A percentile compares a stretch with the other conserved stretches of the same genome.
These are phyloP conservation scores for Aureobasidium sp. DNA, from an alignment of 2,329 filamentous ascomycete genomes.

Conservation along the genomic window DNA sequence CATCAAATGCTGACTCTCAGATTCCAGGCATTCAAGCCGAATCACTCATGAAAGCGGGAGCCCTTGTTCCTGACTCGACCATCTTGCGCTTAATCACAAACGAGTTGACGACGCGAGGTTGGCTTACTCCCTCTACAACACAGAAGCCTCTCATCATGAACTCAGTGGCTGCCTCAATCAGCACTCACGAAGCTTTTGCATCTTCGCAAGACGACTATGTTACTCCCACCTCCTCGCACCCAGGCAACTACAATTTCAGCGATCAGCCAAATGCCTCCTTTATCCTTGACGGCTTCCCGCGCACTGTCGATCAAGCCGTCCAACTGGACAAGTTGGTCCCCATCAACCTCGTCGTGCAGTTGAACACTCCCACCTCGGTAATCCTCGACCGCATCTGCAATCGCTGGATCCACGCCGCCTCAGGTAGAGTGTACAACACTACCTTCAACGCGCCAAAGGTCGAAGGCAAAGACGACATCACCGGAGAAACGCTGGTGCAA, in stretches of 20 bases:
- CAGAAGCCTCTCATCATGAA: slow-evolving; percentile 39
- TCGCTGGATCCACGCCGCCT: slow-evolving; percentile 88
- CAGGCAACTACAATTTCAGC: slow-evolving; percentile 42
- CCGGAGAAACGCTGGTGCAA: slow-evolving; percentile 77
- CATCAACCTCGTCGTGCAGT: slow-evolving; percentile 88
- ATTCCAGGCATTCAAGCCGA: slow-evolving; percentile 82
- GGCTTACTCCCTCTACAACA: slow-evolving; percentile 51
- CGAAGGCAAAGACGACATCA: slow-evolving; percentile 77
- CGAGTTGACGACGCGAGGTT: slow-evolving; percentile 77
- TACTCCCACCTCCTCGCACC: slow-evolving; percentile 28
- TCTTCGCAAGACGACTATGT: slow-evolving; percentile 34
- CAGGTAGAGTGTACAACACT: slow-evolving; percentile 91
- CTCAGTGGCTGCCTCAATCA: slow-evolving; percentile 25
- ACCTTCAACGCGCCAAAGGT: slow-evolving; percentile 82
- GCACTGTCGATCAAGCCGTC: slow-evolving; percentile 72
- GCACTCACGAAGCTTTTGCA: neutral
- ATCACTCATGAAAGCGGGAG: slow-evolving; percentile 76
- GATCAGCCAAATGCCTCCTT: slow-evolving; percentile 77
- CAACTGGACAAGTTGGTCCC: slow-evolving; percentile 75
- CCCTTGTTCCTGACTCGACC: slow-evolving; percentile 83
- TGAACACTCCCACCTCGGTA: slow-evolving; percentile 77
- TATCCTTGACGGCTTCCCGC: slow-evolving; percentile 92
- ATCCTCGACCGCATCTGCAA: slow-evolving; percentile 85
- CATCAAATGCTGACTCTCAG: slow-evolving; percentile 22
- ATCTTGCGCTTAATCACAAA: slow-evolving; percentile 90